Base-by-base conservation (phyloP, 1,284 basidiomycete species). In the Ustilago shanxiensis region DNA sequence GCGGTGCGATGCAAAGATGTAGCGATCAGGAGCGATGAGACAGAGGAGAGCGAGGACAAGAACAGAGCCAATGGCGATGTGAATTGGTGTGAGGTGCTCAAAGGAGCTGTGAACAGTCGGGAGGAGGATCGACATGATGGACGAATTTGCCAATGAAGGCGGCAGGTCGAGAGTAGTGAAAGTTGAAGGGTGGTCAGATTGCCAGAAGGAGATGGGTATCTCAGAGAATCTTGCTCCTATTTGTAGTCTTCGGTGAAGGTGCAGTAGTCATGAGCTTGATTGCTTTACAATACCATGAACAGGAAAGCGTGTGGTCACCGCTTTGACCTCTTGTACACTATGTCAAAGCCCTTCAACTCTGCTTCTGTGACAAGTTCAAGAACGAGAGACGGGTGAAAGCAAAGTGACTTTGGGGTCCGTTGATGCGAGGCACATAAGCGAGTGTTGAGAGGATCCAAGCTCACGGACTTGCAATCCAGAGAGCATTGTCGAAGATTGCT, bases 11-110 rank as follows among this genome's bases (percentile, higher is more conserved):
- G 68, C 59, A 45, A 72, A 71, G 56, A 77, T 65, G 67, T 74
- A 64, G n/a, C 74, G 71, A 35, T 72, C 66, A 3, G 70, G 73
- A 1, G 75, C 76, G 57, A 76, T 77, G 47, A 72, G 59, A 60
- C 62, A 71, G 41, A 79, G 74, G 3, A 79, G 26, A 24, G 58
- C 47, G 37, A 77, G 24, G 24, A 72, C 26, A 31, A 77, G 28
- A 11, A 72, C 39, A 1, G 58, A 60, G 26, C 62, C 72, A 39
- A 74, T 54, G 51, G 63, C 72, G 18, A 74, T 37, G 22, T 74
- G 66, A 10, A 55, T 58, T 2, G 63, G 44, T 26, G 72, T 69
- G 60, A 74, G 50, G 16, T 66, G 54, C 66, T 74, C 66, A 18
- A 74, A 55, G 13, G 72, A 74, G 60, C 58, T 63, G 28, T 59